Conservation (phyloP, 805 yeast species). For the Kluyveromyces aestuarii region DNA sequence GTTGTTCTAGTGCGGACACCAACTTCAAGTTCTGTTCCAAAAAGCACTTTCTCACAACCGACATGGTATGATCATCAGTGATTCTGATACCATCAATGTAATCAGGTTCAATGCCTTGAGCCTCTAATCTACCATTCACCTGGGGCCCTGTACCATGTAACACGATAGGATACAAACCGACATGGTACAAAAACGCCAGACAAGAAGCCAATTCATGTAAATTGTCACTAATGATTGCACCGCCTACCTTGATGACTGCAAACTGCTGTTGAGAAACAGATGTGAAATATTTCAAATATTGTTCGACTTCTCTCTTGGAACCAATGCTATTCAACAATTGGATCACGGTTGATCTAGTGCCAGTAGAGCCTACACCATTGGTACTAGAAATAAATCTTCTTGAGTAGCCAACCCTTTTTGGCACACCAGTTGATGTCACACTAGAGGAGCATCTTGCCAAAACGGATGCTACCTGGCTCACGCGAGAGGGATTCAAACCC, state of each 20-base stretch:
- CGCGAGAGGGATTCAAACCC: constrained; percentile 14
- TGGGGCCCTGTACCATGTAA: constrained; percentile 99
- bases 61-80: constrained; percentile 90
- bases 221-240: constrained; percentile 95
- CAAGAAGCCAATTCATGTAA: constrained; percentile 90
- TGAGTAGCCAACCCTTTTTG: constrained; percentile 22
- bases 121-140: constrained; percentile 86
- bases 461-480: constrained; percentile 12
- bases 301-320: constrained; percentile 96
- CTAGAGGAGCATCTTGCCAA: constrained; percentile 12
- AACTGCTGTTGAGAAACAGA: constrained; percentile 94
- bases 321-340: constrained; percentile 94
- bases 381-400: constrained; percentile 17
- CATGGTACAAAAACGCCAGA: constrained; percentile 91
- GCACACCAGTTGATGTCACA: constrained; percentile 7
- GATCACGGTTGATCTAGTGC: constrained; percentile 87
- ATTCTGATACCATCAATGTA: constrained; percentile 95
- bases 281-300: constrained; percentile 90
- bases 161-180: constrained; percentile 93
- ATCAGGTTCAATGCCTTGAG: constrained; percentile 91
- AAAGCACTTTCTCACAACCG: constrained; percentile 91
- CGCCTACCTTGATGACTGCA: constrained; percentile 98
- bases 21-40: constrained; percentile 89
- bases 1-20: constrained; percentile 89
- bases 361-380: constrained; percentile 23